Evolutionary conservation across 139 green algal species (phyloP).

Genomic region (Microglena sp.): DNA sequence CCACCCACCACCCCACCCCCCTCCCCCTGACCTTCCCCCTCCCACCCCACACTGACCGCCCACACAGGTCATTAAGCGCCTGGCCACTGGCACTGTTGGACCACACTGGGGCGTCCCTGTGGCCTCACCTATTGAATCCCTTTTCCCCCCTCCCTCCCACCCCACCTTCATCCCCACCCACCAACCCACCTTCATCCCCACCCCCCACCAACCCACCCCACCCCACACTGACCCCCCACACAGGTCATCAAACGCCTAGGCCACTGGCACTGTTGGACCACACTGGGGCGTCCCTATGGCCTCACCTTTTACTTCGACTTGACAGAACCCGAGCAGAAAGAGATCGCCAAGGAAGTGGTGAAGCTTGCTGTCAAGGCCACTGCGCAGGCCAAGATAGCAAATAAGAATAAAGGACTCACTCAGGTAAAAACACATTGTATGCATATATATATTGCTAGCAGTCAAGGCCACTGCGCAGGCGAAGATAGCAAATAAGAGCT

Average conservation of each 20-base stretch:
- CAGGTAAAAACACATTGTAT: too few species aligned
- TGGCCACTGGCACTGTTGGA: too few species aligned
- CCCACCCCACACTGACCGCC: too few species aligned
- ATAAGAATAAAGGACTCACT: too few species aligned
- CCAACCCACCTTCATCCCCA: neutral
- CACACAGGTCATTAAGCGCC: too few species aligned
- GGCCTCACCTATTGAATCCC: neutral
- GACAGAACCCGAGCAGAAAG: conserved; percentile 24
- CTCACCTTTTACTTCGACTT: conserved; percentile 25
- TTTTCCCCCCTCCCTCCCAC: neutral
- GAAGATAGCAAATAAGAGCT: conserved; percentile 9
- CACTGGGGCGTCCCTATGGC: conserved; percentile 20
- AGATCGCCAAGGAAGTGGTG: conserved; percentile 28
- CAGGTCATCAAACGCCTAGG: conserved; percentile 25
- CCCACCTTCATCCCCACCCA: neutral
- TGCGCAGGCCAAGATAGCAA: neutral
- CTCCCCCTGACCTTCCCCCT: too few species aligned
- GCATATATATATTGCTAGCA: too few species aligned
- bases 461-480: too few species aligned
- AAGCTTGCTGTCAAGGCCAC: conserved; percentile 21
- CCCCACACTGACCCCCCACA: neutral
- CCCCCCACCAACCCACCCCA: neutral
- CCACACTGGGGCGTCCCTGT: too few species aligned
- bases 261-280: conserved; percentile 22
- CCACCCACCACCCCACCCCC: too few species aligned